Percentiles rank a stretch among this genome's conserved stretches.
These are phyloP conservation scores for Rutstroemia sp. DNA, from an alignment of 2,329 filamentous ascomycete genomes.

Conservation along the genomic window DNA sequence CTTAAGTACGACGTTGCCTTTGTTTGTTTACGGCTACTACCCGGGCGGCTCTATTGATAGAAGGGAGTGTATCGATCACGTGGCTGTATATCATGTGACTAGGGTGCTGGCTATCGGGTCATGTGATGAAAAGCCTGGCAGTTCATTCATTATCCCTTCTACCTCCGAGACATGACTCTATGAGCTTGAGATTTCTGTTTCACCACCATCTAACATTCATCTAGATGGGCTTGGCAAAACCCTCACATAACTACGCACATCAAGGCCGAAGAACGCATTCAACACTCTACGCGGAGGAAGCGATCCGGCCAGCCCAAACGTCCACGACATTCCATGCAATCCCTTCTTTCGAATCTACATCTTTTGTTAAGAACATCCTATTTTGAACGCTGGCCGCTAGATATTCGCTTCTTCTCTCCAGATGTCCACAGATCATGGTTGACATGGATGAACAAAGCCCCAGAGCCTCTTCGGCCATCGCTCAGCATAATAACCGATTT, in stretches of 20 bases:
- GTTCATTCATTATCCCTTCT: not conserved
- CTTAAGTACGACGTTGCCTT: not conserved
- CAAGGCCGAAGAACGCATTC: slow-evolving; percentile 52
- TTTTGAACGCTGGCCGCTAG: slow-evolving; percentile 77
- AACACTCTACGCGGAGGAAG: slow-evolving; percentile 43
- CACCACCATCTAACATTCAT: not conserved
- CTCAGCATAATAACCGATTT: slow-evolving; percentile 23
- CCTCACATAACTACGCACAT: slow-evolving; percentile 76
- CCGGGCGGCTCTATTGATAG: not conserved
- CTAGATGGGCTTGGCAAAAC: slow-evolving; percentile 87
- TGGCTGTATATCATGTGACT: too few species aligned
- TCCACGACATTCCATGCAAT: slow-evolving; percentile 53
- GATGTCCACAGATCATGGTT: slow-evolving; percentile 67
- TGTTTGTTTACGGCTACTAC: not conserved
- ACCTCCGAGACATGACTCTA: not conserved
- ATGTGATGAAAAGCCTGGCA: too few species aligned
- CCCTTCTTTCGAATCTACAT: slow-evolving; percentile 73
- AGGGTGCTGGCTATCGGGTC: too few species aligned
- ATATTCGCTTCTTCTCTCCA: slow-evolving; percentile 66
- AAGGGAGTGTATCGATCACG: not conserved
- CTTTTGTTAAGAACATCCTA: slow-evolving; percentile 70
- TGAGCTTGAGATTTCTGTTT: too few species aligned
- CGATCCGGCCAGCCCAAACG: slow-evolving; percentile 47
- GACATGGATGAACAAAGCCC: slow-evolving; percentile 37
- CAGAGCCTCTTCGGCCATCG: slow-evolving; percentile 16